These are phyloP conservation scores for Hortaea sp. DNA, from an alignment of 2,329 filamentous ascomycete species.

Conservation along the genomic window DNA sequence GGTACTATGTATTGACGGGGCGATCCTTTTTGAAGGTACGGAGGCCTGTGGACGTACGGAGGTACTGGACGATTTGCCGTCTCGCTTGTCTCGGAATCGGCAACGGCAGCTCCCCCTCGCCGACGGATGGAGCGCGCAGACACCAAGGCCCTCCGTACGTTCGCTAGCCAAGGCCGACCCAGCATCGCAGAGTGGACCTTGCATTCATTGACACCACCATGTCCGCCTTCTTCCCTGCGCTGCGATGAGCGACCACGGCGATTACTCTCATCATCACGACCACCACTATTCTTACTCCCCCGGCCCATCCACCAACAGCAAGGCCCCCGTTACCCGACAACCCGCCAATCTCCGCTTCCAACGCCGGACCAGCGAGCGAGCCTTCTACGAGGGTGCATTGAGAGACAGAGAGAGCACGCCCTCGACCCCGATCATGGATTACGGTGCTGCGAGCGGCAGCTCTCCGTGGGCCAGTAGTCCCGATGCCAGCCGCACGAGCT, in stretches of 20 bases:
- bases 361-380: constrained; percentile 25
- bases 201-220: neutral
- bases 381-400: constrained; percentile 23
- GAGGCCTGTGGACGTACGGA: neutral
- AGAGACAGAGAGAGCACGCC: constrained; percentile 11
- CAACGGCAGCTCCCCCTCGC: neutral
- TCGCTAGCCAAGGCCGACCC: neutral
- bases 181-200: neutral
- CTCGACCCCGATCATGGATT: constrained; percentile 49
- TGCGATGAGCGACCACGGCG: neutral
- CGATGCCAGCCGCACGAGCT: constrained; percentile 39
- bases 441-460: constrained; percentile 44
- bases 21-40: neutral
- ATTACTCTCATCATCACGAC: neutral
- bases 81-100: neutral
- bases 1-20: neutral
- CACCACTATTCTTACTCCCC: neutral
- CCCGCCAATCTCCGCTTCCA: constrained; percentile 24
- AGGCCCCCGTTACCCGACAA: constrained; percentile 8
- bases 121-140: neutral
- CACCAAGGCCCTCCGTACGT: neutral
- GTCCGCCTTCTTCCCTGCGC: neutral
- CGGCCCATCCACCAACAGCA: constrained; percentile 10
- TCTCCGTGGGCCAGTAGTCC: constrained; percentile 58
- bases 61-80: neutral